Conservation (phyloP, 345 rosid species). For the Salix suchowensis region DNA sequence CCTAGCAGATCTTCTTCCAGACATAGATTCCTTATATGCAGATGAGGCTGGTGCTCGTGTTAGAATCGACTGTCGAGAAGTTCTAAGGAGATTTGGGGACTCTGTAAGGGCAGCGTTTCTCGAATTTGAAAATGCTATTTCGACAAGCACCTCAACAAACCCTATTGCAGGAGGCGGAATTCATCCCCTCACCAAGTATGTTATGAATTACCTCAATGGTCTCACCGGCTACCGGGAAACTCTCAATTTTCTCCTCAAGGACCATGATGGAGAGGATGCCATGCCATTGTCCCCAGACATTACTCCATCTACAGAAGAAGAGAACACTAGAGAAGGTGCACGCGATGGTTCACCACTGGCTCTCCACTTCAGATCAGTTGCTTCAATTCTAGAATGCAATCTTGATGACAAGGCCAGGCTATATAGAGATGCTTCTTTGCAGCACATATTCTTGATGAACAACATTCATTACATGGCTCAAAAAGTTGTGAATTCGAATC, state of each 20-base stretch:
- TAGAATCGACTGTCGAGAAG: constrained; percentile 52
- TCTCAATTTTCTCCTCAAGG: constrained; percentile 58
- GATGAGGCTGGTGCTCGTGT: constrained; percentile 48
- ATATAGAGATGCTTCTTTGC: constrained; percentile 58
- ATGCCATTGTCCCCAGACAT: constrained; percentile 32
- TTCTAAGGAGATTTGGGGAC: constrained; percentile 58
- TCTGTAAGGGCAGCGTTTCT: constrained; percentile 56
- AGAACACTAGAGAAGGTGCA: constrained; percentile 23
- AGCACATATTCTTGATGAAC: constrained; percentile 79
- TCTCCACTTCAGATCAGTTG: constrained; percentile 46
- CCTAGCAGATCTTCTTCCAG: constrained; percentile 57
- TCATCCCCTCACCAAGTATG: constrained; percentile 71
- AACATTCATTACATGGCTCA: constrained; percentile 83
- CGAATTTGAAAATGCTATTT: constrained; percentile 71
- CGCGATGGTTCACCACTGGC: constrained; percentile 36
- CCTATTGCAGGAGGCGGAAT: constrained; percentile 72
- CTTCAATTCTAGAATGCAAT: constrained; percentile 63
- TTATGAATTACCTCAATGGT: constrained; percentile 69
- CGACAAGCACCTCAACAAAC: constrained; percentile 44
- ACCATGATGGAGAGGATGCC: constrained; percentile 31
- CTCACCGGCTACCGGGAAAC: constrained; percentile 63
- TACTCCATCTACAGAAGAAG: constrained; percentile 39
- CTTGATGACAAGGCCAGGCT: constrained; percentile 60
- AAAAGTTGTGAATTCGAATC: constrained; percentile 67
- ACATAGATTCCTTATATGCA: constrained; percentile 47